phyloP scores from a whole-genome alignment of 139 green algal genomes.

The Chara braunii region DNA sequence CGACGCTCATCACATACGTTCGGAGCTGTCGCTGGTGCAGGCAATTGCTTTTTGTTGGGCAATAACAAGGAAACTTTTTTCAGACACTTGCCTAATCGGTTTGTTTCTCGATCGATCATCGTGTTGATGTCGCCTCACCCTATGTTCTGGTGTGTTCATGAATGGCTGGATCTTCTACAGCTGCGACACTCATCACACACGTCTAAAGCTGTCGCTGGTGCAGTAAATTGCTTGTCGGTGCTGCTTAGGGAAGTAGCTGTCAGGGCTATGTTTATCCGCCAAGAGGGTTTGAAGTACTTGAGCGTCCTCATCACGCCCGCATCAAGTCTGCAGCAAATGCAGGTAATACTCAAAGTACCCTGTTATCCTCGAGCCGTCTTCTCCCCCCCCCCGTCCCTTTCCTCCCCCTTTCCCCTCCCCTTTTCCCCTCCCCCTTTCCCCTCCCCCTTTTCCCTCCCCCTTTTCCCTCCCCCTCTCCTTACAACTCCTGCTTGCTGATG shows the following conservation, averaged over 20 bases:
- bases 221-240: slow-evolving; percentile 56
- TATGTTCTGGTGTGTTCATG: too few species aligned
- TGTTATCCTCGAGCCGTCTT: not conserved
- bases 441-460: slow-evolving; percentile 18
- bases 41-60: too few species aligned
- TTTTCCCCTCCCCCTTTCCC: not conserved
- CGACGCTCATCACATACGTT: too few species aligned
- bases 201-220: slow-evolving; percentile 46
- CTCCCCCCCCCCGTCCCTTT: not conserved
- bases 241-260: slow-evolving; percentile 65
- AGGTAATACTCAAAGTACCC: slow-evolving; percentile 5
- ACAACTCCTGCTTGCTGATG: too few species aligned
- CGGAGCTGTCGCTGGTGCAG: too few species aligned
- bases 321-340: slow-evolving; percentile 32
- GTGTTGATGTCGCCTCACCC: too few species aligned
- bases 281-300: slow-evolving; percentile 55
- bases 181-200: slow-evolving; percentile 65
- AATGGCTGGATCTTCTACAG: too few species aligned
- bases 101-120: too few species aligned
- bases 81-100: too few species aligned
- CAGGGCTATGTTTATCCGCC: slow-evolving; percentile 55
- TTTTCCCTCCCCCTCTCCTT: too few species aligned
- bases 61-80: too few species aligned
- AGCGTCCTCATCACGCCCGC: slow-evolving; percentile 54
- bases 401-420: not conserved